A percentile compares a stretch with the other conserved stretches of the same genome.
Evolutionary conservation across 2,329 filamentous ascomycete genomes (phyloP).

Genomic region (Penicillium sclerotiorum): DNA sequence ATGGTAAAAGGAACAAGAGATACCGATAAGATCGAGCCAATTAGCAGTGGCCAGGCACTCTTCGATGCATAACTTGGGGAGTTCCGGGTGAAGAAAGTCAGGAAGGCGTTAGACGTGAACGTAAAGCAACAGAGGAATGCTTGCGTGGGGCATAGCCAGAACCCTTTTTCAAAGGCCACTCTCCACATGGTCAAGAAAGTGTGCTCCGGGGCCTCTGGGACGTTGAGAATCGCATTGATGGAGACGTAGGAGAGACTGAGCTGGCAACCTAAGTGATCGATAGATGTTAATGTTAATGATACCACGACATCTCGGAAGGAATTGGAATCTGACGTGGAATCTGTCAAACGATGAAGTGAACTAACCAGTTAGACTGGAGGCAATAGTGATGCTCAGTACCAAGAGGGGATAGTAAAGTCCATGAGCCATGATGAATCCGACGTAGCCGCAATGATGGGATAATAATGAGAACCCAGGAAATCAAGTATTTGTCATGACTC

Average conservation of each 20-base stretch:
- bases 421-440: conserved; percentile 3
- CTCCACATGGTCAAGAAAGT: not conserved
- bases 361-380: not conserved
- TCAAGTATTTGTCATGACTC: not conserved
- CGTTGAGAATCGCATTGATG: not conserved
- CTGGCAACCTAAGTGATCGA: not conserved
- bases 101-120: not conserved
- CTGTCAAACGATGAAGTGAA: not conserved
- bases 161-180: not conserved
- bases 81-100: not conserved
- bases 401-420: conserved; percentile 3
- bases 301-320: too few relatives aligned
- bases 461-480: not conserved
- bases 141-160: not conserved
- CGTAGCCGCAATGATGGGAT: not conserved
- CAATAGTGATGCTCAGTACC: not conserved
- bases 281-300: too few relatives aligned
- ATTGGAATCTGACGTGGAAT: too few relatives aligned
- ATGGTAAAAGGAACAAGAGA: not conserved
- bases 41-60: not conserved
- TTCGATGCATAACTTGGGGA: not conserved
- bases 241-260: not conserved
- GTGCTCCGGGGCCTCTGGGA: not conserved
- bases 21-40: not conserved
- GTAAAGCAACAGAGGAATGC: not conserved